Conservation (phyloP, 2,329 filamentous ascomycete species). For the Tetracladium maxilliforme region DNA sequence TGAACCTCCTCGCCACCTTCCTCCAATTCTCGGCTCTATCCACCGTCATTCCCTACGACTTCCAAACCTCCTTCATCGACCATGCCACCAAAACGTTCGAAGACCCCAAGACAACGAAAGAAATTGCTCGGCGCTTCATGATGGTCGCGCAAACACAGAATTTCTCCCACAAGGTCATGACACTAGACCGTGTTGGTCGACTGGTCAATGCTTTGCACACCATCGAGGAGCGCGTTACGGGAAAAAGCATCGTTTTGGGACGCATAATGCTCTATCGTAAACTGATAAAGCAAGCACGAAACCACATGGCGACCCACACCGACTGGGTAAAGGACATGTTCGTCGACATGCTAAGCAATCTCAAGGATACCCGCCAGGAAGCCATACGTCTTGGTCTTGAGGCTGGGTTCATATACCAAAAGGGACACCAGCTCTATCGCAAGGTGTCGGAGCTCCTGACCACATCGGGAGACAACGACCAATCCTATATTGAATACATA, state of each 20-base stretch:
- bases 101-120: constrained; percentile 56
- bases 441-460: constrained; percentile 51
- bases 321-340: constrained; percentile 78
- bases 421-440: constrained; percentile 51
- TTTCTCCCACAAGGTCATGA: constrained; percentile 64
- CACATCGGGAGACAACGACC: constrained; percentile 31
- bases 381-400: constrained; percentile 64
- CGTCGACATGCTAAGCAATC: constrained; percentile 62
- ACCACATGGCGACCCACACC: constrained; percentile 53
- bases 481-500: constrained; percentile 54
- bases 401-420: constrained; percentile 53
- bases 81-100: constrained; percentile 63
- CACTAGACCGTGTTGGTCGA: constrained; percentile 50
- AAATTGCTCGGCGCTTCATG: constrained; percentile 65
- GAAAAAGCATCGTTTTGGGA: constrained; percentile 67
- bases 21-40: constrained; percentile 61
- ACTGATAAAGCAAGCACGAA: constrained; percentile 56
- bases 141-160: constrained; percentile 68
- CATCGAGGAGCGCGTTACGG: constrained; percentile 59
- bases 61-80: constrained; percentile 67
- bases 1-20: constrained; percentile 65
- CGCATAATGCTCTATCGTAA: constrained; percentile 68
- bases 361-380: constrained; percentile 60
- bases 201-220: constrained; percentile 57
- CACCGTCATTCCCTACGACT: constrained; percentile 59